Evolutionary conservation across 2,329 filamentous ascomycete species (phyloP).

Genomic region (Fusarium chaquense): DNA sequence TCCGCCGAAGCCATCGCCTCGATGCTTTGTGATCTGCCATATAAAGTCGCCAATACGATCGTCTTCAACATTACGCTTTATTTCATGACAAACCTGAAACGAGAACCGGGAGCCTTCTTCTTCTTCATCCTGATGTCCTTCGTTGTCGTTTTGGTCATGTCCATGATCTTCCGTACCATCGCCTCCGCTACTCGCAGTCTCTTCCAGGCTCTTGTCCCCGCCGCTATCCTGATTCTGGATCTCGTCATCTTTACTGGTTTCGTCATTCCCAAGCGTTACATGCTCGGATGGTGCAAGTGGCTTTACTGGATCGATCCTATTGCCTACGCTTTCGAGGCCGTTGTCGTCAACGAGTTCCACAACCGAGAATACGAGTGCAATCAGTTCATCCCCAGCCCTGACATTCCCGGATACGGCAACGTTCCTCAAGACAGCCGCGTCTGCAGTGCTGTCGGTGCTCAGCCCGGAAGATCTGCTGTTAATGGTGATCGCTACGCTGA

Average conservation of each 20-base stretch:
- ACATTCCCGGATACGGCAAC: constrained; percentile 47
- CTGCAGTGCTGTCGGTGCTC: constrained; percentile 62
- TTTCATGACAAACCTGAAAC: constrained; percentile 86
- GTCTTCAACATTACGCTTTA: constrained; percentile 85
- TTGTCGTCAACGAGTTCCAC: constrained; percentile 88
- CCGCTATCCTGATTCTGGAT: constrained; percentile 47
- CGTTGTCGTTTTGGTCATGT: constrained; percentile 76
- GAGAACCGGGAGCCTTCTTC: constrained; percentile 83
- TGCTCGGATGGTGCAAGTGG: constrained; percentile 86
- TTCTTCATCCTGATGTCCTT: constrained; percentile 85
- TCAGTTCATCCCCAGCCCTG: constrained; percentile 56
- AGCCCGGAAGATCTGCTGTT: constrained; percentile 58
- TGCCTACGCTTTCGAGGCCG: constrained; percentile 81
- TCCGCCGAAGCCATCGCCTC: constrained; percentile 89
- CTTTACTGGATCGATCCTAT: constrained; percentile 85
- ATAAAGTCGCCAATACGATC: constrained; percentile 78
- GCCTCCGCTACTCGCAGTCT: constrained; percentile 46
- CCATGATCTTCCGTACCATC: constrained; percentile 67
- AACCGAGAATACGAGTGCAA: constrained; percentile 69
- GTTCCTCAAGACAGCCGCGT: constrained; percentile 50
- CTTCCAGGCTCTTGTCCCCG: constrained; percentile 49
- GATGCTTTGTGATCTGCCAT: constrained; percentile 87
- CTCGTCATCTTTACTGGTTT: constrained; percentile 79
- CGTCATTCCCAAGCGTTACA: constrained; percentile 73
- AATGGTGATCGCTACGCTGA: constrained; percentile 61